Base-by-base conservation (phyloP, 1,139 yeast species). In the Diutina sp. region DNA sequence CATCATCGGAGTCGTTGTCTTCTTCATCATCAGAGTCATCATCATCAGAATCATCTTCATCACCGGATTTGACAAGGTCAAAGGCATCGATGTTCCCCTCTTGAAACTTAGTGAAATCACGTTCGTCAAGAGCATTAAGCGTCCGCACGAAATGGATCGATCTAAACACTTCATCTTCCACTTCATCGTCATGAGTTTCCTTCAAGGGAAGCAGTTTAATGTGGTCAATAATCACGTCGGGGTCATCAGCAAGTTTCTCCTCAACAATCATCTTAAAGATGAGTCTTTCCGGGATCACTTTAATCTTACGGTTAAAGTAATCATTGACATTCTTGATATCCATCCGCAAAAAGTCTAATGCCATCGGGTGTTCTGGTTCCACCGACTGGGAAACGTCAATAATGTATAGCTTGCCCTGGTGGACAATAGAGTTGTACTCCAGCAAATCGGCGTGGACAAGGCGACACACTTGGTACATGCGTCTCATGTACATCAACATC, bases 311-410 rank as follows among this genome's bases (percentile, higher is more conserved):
- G 58, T 76, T 74, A 65, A 95, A 95, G 68, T 85, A 95, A 64
- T 88, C 95, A 66, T 90, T 93, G 21, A 93, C 90, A 65, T 95
- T 95, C 69, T 91, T 93, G 65, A 95, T 91, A 70, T 95, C 99
- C 99, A 93, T 93, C 66, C 99, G 77, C 59, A 95, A 72, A 66
- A 95, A 95, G 67, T 93, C 98, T 59, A 93, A 76, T 52, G 97
- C 88, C 88, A 90, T 90, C 6, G 98, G 99, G 69, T 95, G 99
- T 64, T 91, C 97, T 28, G 96, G 98, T 68, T 95, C 98, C 32
- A 95, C 99, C 46, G 95, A 85, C 67, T 95, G 99, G 0, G 98
- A 91, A 25, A 95, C 99, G 72, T 95, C 99, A 63, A 95, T 89
- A 58, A 95, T 89, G 70, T 87, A 90, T 45, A 95, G 73, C 65